Conservation (phyloP, 2,329 filamentous ascomycete genomes). For the Paecilomyces sp. region DNA sequence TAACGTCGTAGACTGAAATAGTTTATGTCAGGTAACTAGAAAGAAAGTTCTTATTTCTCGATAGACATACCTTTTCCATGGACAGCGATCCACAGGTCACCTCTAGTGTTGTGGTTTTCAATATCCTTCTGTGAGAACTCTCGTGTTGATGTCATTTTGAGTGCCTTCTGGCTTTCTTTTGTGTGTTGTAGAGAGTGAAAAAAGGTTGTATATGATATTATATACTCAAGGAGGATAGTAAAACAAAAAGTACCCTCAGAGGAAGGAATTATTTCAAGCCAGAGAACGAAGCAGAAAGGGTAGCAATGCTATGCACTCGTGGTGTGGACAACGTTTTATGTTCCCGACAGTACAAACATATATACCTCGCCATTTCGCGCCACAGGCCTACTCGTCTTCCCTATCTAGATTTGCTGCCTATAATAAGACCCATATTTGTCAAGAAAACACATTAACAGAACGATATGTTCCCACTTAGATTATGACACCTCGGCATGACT, state of each 20-base stretch:
- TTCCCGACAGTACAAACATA: background rate
- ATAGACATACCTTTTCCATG: conserved; percentile 45
- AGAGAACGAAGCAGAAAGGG: background rate
- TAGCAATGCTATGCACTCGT: background rate
- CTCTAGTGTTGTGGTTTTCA: conserved; percentile 41
- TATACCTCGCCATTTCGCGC: background rate
- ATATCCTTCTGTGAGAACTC: conserved; percentile 27
- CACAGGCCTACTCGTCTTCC: background rate
- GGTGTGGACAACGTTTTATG: background rate
- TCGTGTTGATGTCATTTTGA: background rate
- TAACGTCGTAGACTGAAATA: conserved; percentile 50
- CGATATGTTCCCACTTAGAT: background rate
- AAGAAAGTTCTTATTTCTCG: conserved; percentile 1
- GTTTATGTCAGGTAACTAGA: background rate
- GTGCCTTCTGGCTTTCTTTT: background rate
- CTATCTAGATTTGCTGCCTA: background rate
- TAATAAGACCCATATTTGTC: background rate
- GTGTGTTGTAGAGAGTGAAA: background rate
- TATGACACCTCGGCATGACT: background rate
- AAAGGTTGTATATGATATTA: background rate
- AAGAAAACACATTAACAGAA: background rate
- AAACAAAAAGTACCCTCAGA: too few species aligned
- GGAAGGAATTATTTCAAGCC: background rate
- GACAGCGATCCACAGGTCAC: conserved; percentile 50
- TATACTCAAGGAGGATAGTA: background rate